Conservation (phyloP, 2,329 filamentous ascomycete genomes). For the Alternaria conjuncta region DNA sequence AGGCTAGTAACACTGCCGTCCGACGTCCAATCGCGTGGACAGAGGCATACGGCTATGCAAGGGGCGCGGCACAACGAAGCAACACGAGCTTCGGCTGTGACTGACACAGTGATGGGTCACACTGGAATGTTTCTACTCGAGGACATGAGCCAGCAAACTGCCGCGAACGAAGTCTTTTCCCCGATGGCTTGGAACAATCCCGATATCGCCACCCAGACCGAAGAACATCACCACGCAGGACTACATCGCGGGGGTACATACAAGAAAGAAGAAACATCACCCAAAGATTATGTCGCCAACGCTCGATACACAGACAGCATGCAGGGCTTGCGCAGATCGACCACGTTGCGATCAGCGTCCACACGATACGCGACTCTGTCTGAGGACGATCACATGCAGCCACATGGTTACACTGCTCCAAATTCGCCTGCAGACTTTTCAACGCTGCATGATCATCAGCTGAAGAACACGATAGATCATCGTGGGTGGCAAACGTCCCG, state of each 20-base stretch:
- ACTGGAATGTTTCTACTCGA: constrained; percentile 57
- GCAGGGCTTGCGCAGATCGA: constrained; percentile 18
- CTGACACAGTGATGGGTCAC: constrained; percentile 55
- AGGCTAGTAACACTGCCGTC: constrained; percentile 13
- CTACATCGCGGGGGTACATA: neutral
- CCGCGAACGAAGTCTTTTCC: constrained; percentile 40
- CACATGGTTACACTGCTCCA: constrained; percentile 32
- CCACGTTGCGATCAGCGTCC: constrained; percentile 21
- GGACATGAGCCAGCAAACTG: constrained; percentile 52
- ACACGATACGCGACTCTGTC: constrained; percentile 24
- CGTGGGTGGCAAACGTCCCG: neutral
- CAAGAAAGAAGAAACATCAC: neutral
- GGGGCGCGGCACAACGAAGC: constrained; percentile 19
- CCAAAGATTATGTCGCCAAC: constrained; percentile 3
- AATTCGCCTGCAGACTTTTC: constrained; percentile 20
- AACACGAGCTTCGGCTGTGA: constrained; percentile 12
- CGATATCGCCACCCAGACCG: neutral
- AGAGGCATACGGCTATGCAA: constrained; percentile 9
- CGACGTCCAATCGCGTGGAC: constrained; percentile 10
- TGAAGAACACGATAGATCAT: neutral
- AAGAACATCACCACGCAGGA: constrained; percentile 17
- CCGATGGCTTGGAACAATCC: constrained; percentile 40
- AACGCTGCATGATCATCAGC: constrained; percentile 5
- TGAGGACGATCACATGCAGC: constrained; percentile 21
- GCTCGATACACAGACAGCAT: constrained; percentile 25